A percentile compares a stretch with the other conserved stretches of the same genome.
These are phyloP conservation scores for Symmetrospora coprosmae DNA, from an alignment of 768 basidiomycete genomes.

Conservation along the genomic window DNA sequence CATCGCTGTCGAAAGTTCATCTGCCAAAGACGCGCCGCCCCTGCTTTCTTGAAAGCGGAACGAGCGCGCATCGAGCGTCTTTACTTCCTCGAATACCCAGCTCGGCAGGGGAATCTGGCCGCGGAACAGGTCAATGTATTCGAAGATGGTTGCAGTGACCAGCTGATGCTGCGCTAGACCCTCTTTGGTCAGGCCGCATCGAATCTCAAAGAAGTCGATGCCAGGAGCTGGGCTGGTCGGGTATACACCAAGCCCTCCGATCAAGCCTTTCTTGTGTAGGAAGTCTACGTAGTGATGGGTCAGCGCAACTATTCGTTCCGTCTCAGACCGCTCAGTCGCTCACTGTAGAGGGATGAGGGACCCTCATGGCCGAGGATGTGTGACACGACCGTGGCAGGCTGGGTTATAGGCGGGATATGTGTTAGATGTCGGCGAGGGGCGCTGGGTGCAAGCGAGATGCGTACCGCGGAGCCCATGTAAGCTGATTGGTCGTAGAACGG, in stretches of 20 bases:
- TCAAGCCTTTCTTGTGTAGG: constrained; percentile 47
- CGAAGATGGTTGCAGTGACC: constrained; percentile 55
- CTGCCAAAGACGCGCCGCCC: constrained; percentile 76
- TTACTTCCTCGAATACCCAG: constrained; percentile 61
- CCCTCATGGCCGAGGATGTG: constrained; percentile 54
- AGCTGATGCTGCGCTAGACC: constrained; percentile 45
- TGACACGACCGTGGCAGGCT: constrained; percentile 63
- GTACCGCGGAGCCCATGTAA: constrained; percentile 43
- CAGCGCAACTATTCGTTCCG: constrained; percentile 34
- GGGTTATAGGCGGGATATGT: background rate
- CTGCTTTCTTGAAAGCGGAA: constrained; percentile 28
- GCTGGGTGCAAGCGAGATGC: too few species aligned
- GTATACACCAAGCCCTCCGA: background rate
- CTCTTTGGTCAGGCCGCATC: constrained; percentile 62
- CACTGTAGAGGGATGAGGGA: background rate
- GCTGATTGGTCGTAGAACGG: constrained; percentile 38
- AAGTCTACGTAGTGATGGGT: constrained; percentile 71
- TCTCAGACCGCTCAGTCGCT: background rate
- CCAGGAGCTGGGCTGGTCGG: background rate
- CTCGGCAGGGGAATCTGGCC: constrained; percentile 35
- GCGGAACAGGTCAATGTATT: constrained; percentile 47
- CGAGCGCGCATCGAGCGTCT: constrained; percentile 49
- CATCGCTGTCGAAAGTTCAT: constrained; percentile 42
- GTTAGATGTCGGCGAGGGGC: background rate
- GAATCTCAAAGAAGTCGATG: constrained; percentile 44